Conservation (phyloP, 805 yeast species). For the Sungouiozyma intestinalis region DNA sequence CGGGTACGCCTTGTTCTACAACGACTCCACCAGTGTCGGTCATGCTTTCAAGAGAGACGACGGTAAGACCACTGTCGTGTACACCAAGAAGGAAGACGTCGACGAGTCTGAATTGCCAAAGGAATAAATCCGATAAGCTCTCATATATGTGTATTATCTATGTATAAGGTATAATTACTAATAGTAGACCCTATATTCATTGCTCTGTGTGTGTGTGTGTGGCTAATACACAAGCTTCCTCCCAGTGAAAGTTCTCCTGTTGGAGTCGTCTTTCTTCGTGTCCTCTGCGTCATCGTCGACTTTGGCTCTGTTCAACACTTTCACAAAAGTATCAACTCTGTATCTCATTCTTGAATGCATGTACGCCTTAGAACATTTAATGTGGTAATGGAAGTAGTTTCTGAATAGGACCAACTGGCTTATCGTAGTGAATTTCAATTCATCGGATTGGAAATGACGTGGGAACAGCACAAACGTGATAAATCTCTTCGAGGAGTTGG, state of each 20-base stretch:
- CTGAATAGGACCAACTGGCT: slow-evolving; percentile 88
- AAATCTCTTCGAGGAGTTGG: slow-evolving; percentile 33
- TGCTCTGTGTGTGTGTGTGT: no score
- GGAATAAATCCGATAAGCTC: neutral
- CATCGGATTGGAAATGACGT: slow-evolving; percentile 69
- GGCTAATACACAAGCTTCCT: slow-evolving; percentile 27
- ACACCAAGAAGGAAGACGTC: slow-evolving; percentile 7
- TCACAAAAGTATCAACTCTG: slow-evolving; percentile 86
- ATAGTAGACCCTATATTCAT: neutral
- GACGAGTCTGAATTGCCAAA: neutral
- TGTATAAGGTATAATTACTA: neutral
- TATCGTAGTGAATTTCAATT: slow-evolving; percentile 34
- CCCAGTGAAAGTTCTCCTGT: slow-evolving; percentile 28
- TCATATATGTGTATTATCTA: neutral
- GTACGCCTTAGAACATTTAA: slow-evolving; percentile 96
- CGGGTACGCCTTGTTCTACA: slow-evolving; percentile 18
- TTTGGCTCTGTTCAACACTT: slow-evolving; percentile 92
- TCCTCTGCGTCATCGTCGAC: slow-evolving; percentile 78
- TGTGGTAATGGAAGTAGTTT: slow-evolving; percentile 96
- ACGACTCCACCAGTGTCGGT: slow-evolving; percentile 13
- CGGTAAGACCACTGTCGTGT: slow-evolving; percentile 11
- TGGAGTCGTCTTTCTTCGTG: slow-evolving; percentile 7
- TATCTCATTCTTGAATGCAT: slow-evolving; percentile 97
- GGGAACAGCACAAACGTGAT: slow-evolving; percentile 72
- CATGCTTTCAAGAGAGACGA: slow-evolving; percentile 17